Base-by-base conservation (phyloP, 202 grass and related monocot species). In the Schoenoplectus triqueter region DNA sequence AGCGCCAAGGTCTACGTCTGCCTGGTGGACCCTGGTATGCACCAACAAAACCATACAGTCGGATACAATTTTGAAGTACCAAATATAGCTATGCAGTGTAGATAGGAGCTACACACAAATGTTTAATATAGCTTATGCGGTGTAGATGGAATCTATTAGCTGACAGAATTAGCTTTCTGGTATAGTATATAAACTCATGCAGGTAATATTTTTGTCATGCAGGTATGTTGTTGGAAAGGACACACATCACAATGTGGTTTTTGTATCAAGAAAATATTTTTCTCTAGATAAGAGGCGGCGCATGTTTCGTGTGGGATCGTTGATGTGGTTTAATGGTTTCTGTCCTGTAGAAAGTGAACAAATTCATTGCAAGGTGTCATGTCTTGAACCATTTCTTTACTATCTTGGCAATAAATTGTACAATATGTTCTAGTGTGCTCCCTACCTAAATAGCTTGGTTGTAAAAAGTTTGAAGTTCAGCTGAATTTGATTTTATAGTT, bases 141-240 rank as follows among this genome's bases (percentile, higher is more conserved):
- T 59, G 0, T 13, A 78, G 52, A 57, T 57, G 51, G 52, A 13
- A 78, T n/a, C 50, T 78, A 57, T 78, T 39, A 60, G 74, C 59
- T 42, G 52, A 13, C 72, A 9, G 22, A 74, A 41, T 78, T 42
- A 15, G 20, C 72, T 76, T 55, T 39, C 31, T 31, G 31, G 7
- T 73, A 50, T 39, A 0, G 50, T 42, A 78, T 13, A 7, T 78
- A 41, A 78, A 78, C 21, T 78, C 17, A 15, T 20, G 51, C 46
- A 44, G 42, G 52, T 78, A 41, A 78, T 17, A 76, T 18, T 57
- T 65, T 66, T 85, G 2, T 82, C 59, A 22, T 88, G 47, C 59
- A 95, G 93, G 96, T 99, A 95, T 67, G 96, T 99, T 59, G 91
- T 94, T 78, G 96, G 90, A 82, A 99, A 99, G 86, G 93, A 94